These are phyloP conservation scores for Penicillium tannophilum DNA, from an alignment of 495 filamentous ascomycete genomes.

Conservation along the genomic window DNA sequence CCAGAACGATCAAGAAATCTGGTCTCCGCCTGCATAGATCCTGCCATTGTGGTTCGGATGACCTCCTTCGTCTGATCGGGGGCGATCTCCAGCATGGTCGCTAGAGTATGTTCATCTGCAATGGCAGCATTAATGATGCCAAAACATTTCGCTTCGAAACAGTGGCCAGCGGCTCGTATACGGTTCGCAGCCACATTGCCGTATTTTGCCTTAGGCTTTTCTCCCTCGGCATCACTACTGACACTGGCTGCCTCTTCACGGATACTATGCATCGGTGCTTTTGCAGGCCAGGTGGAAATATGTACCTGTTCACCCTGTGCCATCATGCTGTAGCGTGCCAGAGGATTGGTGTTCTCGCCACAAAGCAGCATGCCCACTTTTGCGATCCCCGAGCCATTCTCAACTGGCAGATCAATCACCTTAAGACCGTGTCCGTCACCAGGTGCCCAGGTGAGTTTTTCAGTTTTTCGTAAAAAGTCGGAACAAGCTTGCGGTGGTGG, in stretches of 20 bases:
- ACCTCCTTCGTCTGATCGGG: background rate
- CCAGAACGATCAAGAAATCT: slow-evolving; percentile 3
- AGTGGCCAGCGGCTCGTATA: slow-evolving; percentile 42
- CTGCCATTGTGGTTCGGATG: background rate
- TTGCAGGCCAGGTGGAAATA: slow-evolving; percentile 41
- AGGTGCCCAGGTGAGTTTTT: slow-evolving; percentile 38
- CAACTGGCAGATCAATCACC: slow-evolving; percentile 26
- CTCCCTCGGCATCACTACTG: background rate
- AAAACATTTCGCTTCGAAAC: slow-evolving; percentile 50
- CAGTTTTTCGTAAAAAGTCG: slow-evolving; percentile 45
- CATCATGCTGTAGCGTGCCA: slow-evolving; percentile 32
- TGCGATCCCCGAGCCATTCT: slow-evolving; percentile 23
- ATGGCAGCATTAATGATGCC: slow-evolving; percentile 28
- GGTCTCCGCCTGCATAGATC: background rate
- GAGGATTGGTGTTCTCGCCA: slow-evolving; percentile 44
- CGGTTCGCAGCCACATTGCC: slow-evolving; percentile 45
- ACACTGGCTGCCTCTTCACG: background rate
- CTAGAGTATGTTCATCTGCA: background rate
- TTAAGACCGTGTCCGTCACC: slow-evolving; percentile 37
- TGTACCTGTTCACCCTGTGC: slow-evolving; percentile 28
- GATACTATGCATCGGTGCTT: slow-evolving; percentile 25
- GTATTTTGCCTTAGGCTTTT: slow-evolving; percentile 25
- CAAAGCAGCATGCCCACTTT: slow-evolving; percentile 28
- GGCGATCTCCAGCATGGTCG: background rate
- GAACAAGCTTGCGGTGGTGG: slow-evolving; percentile 42